phyloP scores from a whole-genome alignment of 2,329 filamentous ascomycete species.

The Stachybotrys echinatus region DNA sequence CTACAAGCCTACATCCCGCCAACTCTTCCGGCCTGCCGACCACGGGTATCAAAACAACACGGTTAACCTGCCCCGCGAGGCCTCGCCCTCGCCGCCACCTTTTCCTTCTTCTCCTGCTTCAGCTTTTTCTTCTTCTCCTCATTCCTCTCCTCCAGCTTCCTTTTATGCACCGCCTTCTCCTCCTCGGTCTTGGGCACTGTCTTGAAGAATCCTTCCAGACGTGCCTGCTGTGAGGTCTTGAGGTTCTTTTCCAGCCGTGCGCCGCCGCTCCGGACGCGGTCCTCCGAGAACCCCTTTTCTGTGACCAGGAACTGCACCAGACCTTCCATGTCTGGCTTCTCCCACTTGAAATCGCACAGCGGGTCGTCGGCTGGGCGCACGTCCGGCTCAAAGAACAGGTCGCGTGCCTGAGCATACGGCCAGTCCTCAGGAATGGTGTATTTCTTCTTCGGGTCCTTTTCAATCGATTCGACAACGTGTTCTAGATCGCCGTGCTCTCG shows the following conservation, averaged over 20 bases:
- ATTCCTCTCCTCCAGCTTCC: constrained; percentile 88
- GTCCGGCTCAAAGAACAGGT: constrained; percentile 87
- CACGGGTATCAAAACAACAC: neutral
- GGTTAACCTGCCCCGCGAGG: constrained; percentile 56
- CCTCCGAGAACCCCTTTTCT: constrained; percentile 96
- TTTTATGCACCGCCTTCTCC: constrained; percentile 79
- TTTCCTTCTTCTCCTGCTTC: constrained; percentile 92
- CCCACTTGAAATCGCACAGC: constrained; percentile 97
- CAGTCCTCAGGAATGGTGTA: constrained; percentile 91
- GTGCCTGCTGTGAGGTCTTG: constrained; percentile 84
- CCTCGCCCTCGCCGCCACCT: constrained; percentile 85
- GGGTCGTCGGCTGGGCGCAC: constrained; percentile 78
- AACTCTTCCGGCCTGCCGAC: neutral
- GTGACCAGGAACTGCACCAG: constrained; percentile 84
- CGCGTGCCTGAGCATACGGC: constrained; percentile 87
- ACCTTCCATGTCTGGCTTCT: constrained; percentile 84
- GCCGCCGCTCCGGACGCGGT: constrained; percentile 77
- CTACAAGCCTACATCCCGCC: neutral
- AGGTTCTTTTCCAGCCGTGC: constrained; percentile 81
- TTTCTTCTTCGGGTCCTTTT: constrained; percentile 72
- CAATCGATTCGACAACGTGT: constrained; percentile 74
- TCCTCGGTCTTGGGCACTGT: constrained; percentile 81
- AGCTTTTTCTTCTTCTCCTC: constrained; percentile 93
- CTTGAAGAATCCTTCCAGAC: constrained; percentile 97
- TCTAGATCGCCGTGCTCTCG: constrained; percentile 87